These are phyloP conservation scores for Teratosphaeria gauchensis DNA, from an alignment of 2,329 filamentous ascomycete species.

Conservation along the genomic window DNA sequence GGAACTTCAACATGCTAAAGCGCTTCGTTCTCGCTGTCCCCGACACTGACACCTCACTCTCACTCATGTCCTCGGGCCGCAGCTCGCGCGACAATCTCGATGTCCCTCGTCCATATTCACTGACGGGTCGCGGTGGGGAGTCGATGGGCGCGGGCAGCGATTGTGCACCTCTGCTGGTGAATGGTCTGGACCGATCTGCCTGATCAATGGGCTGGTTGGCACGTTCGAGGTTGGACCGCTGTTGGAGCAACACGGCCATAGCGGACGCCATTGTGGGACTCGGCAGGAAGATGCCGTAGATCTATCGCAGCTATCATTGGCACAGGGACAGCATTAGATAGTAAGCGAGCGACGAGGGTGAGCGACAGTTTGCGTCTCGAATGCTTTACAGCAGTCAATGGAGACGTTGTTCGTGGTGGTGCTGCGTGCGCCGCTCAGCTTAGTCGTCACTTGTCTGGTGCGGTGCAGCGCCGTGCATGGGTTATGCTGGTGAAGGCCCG, in stretches of 20 bases:
- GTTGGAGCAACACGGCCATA: neutral
- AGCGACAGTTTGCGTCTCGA: neutral
- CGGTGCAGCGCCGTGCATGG: neutral
- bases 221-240: neutral
- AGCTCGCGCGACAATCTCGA: conserved; percentile 16
- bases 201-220: conserved; percentile 5
- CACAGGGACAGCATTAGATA: neutral
- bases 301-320: neutral
- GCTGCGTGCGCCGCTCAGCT: neutral
- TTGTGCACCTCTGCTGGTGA: neutral
- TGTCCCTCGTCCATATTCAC: conserved; percentile 10
- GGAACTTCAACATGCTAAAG: conserved; percentile 67
- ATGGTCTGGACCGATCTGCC: conserved; percentile 3
- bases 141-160: neutral
- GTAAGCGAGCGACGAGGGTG: neutral
- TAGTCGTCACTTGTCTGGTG: neutral
- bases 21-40: conserved; percentile 32
- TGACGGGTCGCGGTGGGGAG: conserved; percentile 5
- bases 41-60: neutral
- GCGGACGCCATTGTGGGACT: too few species aligned
- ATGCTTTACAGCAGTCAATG: neutral
- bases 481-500: neutral
- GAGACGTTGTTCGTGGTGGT: neutral
- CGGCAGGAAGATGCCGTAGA: neutral
- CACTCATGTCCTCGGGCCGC: conserved; percentile 13